phyloP scores from a whole-genome alignment of 352 stramenopile species.

The Achlya hypogyna region DNA sequence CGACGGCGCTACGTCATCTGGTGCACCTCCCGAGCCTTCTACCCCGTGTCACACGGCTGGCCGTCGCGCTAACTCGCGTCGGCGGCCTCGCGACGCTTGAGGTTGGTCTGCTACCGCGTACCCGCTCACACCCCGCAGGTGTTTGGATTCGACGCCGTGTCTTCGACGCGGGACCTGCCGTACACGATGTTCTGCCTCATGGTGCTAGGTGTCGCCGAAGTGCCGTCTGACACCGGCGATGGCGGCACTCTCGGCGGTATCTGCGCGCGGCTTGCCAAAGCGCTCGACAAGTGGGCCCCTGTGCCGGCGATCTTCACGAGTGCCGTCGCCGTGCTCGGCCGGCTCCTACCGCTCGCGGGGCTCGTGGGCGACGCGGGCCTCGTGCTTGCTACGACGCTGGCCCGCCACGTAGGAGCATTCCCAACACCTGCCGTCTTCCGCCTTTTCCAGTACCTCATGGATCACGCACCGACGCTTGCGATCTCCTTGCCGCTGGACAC shows the following conservation, averaged over 20 bases:
- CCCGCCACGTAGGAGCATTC: background rate
- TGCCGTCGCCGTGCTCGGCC: background rate
- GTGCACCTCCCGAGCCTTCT: background rate
- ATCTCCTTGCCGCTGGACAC: background rate
- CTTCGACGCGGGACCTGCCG: background rate
- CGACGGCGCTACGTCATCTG: background rate
- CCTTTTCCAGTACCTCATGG: background rate
- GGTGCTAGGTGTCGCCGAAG: background rate
- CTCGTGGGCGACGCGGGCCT: background rate
- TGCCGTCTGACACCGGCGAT: background rate
- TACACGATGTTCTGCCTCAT: constrained; percentile 4
- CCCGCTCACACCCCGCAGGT: background rate
- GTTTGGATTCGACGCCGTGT: constrained; percentile 3
- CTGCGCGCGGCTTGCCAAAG: background rate
- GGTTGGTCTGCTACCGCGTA: background rate
- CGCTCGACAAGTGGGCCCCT: constrained; percentile 3
- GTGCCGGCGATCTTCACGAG: background rate
- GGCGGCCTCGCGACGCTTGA: constrained; percentile 7
- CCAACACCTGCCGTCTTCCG: background rate
- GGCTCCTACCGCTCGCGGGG: background rate
- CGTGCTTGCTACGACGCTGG: background rate
- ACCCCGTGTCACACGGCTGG: background rate
- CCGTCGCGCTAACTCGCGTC: background rate
- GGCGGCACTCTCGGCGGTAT: background rate
- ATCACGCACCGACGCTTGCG: background rate